Base-by-base conservation (phyloP, 805 yeast species). In the Schizosaccharomyces pombe region DNA sequence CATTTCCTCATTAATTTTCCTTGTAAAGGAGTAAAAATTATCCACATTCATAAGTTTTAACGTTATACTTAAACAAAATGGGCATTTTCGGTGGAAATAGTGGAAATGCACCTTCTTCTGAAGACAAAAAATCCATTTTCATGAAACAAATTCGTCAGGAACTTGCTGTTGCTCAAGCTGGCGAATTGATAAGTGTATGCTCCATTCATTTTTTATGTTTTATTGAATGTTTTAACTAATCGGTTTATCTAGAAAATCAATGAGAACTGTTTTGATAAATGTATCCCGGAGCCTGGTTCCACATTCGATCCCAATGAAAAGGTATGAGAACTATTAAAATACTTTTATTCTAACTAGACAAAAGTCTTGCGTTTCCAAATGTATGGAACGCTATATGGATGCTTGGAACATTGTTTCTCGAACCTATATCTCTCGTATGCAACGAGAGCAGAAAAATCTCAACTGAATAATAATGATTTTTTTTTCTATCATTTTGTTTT, bases 371-470 rank as follows among this genome's bases (percentile, higher is more conserved):
- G 72, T 79, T 40, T 77, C 73, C 56, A 81, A 76, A 63, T 82
- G 93, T 64, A 71, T 80, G 58, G 78, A 78, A 57, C 82, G 80
- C 64, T 83, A 81, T 63, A 78, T 82, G 85, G 75, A 80, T 66
- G 74, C 85, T 30, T 82, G 91, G 91, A 82, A 82, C 60, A 72
- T 78, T 55, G 71, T 83, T 39, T 80, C 87, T 6, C 80, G 75
- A 64, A 69, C 82, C 2, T 83, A 83, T 64, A 75, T 82, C 54
- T 64, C 75, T 24, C 74, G 89, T 67, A 80, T 82, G 60, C 82
- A 78, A 63, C 22, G 26, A 5, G 49, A 43, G 26, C 49, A 43
- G 26, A 26, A 43, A 43, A 26, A 19, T n/a, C 14, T 43, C 9
- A 19, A 37, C n/a, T n/a, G n/a, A n/a, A n/a, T n/a, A n/a, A n/a